Evolutionary conservation across 2,329 filamentous ascomycete genomes (phyloP), one percentile per base, ranked within the genome.

Genomic region (Ustulina deusta): DNA sequence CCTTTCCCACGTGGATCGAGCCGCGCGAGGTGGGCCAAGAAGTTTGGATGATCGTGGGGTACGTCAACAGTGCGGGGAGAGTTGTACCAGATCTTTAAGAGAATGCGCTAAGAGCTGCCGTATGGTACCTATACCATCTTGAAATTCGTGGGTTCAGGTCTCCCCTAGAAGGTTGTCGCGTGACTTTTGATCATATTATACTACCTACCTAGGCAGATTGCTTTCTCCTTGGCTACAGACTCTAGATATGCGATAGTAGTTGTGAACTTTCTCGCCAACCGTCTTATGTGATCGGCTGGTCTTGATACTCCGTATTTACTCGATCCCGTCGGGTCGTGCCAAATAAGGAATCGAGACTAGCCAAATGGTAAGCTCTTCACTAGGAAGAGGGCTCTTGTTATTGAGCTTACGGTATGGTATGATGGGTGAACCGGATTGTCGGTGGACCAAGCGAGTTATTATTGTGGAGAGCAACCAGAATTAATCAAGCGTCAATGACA

Each of bases 51-150:
- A 67, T 63, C 61, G 60, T 56, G 65, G 65, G 65, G 65, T 64
- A 44, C 34, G 49, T 61, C 40, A 9, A 63, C 51, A 61, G 48
- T 64, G 65, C 60, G 65, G 65, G 65, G 61, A 59, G 38, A 32
- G 60, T 59, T 42, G 36, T 17, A 56, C 56, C 9, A 20, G 6
- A 36, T 36, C 34, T 36, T 36, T 11, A 36, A 6, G 6, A 6
- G 6, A 48, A 25, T 25, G 20, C 44, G 20, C n/a, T n/a, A n/a
- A n/a, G n/a, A n/a, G n/a, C n/a, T n/a, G n/a, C n/a, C n/a, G n/a
- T n/a, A n/a, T n/a, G n/a, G n/a, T n/a, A n/a, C n/a, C n/a, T n/a
- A n/a, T n/a, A n/a, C n/a, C n/a, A n/a, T n/a, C n/a, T n/a, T n/a
- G n/a, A n/a, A n/a, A n/a, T n/a, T n/a, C n/a, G n/a, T 46, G 10